Evolutionary conservation across 1,284 basidiomycete genomes (phyloP), one percentile per base, ranked within the genome.

Genomic region (Schizophyllum amplum): DNA sequence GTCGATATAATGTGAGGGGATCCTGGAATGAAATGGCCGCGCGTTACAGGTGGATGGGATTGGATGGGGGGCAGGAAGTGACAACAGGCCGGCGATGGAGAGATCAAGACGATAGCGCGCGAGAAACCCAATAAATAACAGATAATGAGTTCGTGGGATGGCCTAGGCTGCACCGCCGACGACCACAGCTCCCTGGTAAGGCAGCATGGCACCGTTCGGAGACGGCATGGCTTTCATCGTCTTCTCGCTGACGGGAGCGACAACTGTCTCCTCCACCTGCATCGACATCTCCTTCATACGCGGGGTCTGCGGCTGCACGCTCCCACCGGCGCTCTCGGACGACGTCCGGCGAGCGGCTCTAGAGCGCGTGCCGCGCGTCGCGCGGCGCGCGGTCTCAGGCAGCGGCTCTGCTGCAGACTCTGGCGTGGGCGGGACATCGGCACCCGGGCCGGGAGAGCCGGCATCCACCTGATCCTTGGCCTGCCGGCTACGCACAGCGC

Each of bases 401-500:
- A 42, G 33, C 33, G 33, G 33, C 33, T 42, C 33, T 4, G 64
- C 66, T 7, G 6, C 54, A 15, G 55, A 25, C 24, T 59, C 58
- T 5, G 51, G 55, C 27, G 52, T 55, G 33, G 55, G 53, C 24
- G 46, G 23, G 15, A 55, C 53, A 17, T 26, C 47, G 64, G 26
- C 25, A 57, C 56, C 52, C 61, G 63, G 55, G 57, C 48, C 22
- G 55, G 57, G 20, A 58, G 48, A 27, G 61, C 51, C 23, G 61
- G 56, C 33, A 17, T 42, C 33, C 24, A 62, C 67, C 52, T 61
- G 64, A 25, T 64, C 65, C 24, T 61, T 65, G 21, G 60, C 65
- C 23, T 42, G 33, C 33, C 33, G 75, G 56, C 76, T 74, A 24
- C 85, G 76, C 17, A 82, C 76, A 27, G 84, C 78, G 68, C 86